Evolutionary conservation across 2,329 filamentous ascomycete genomes (phyloP).

Genomic region (Rhytidhysteron rufulum): DNA sequence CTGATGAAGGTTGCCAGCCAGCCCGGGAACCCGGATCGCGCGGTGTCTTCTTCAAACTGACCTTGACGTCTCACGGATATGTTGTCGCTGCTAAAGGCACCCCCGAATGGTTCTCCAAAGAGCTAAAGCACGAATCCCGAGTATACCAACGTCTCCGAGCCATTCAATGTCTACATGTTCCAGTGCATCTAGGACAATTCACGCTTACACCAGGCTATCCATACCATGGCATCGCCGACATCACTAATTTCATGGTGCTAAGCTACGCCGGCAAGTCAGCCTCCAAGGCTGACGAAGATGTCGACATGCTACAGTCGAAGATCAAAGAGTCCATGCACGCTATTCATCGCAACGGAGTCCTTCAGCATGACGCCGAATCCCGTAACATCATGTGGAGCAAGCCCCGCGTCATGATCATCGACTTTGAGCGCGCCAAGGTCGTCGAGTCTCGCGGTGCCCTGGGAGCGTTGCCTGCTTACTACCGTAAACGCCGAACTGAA

Average conservation of each 20-base stretch:
- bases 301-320: neutral
- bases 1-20: conserved; percentile 26
- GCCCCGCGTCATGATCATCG: conserved; percentile 13
- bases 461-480: conserved; percentile 4
- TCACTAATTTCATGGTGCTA: conserved; percentile 19
- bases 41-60: conserved; percentile 41
- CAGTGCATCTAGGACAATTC: conserved; percentile 20
- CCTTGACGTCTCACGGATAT: conserved; percentile 39
- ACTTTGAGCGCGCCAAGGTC: conserved; percentile 19
- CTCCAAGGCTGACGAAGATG: neutral
- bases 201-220: conserved; percentile 13
- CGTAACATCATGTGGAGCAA: conserved; percentile 15
- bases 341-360: conserved; percentile 9
- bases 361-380: conserved; percentile 15
- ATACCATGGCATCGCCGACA: conserved; percentile 17
- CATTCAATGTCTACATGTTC: conserved; percentile 18
- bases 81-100: conserved; percentile 43
- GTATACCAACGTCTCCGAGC: conserved; percentile 16
- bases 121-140: conserved; percentile 13
- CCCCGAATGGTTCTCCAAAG: conserved; percentile 12
- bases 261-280: conserved; percentile 17
- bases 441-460: conserved; percentile 1
- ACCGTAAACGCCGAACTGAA: conserved; percentile 6
- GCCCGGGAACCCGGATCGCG: conserved; percentile 27
- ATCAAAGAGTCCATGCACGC: neutral